Percentiles rank a stretch among this genome's conserved stretches.
These are phyloP conservation scores for Neurospora sp. DNA, from an alignment of 495 filamentous ascomycete species.

Conservation along the genomic window DNA sequence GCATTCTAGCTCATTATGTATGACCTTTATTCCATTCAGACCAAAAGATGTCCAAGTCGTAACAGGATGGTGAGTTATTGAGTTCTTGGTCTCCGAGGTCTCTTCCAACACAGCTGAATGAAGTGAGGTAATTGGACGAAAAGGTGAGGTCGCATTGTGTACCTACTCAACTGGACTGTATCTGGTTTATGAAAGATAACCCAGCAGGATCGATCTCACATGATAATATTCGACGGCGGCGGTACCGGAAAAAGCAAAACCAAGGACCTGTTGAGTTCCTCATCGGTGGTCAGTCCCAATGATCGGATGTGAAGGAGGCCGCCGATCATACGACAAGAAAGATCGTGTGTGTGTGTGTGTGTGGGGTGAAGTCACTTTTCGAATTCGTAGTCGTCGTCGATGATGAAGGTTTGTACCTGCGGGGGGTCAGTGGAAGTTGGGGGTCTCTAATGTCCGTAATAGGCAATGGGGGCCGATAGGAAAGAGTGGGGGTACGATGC, in stretches of 20 bases:
- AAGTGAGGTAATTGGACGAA: neutral
- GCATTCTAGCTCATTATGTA: too few relatives aligned
- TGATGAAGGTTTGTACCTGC: neutral
- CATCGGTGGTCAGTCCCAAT: neutral
- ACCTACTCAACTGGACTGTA: neutral
- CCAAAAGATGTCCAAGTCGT: too few relatives aligned
- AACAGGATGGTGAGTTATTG: too few relatives aligned
- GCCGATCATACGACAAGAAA: neutral
- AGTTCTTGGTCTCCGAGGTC: neutral
- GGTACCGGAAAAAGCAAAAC: neutral
- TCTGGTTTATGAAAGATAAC: neutral
- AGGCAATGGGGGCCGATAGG: neutral
- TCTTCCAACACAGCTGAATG: neutral
- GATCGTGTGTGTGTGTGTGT: neutral
- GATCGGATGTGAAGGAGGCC: neutral
- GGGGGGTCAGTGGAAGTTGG: neutral
- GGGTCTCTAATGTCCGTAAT: neutral
- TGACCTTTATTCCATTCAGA: too few relatives aligned
- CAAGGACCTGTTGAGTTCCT: neutral
- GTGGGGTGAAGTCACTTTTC: neutral
- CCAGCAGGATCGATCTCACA: neutral
- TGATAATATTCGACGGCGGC: neutral
- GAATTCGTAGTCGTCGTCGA: neutral
- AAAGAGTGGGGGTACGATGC: neutral
- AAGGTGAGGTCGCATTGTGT: neutral